phyloP scores from a whole-genome alignment of 148 eudicot genomes.

The Beta vulgaris region DNA sequence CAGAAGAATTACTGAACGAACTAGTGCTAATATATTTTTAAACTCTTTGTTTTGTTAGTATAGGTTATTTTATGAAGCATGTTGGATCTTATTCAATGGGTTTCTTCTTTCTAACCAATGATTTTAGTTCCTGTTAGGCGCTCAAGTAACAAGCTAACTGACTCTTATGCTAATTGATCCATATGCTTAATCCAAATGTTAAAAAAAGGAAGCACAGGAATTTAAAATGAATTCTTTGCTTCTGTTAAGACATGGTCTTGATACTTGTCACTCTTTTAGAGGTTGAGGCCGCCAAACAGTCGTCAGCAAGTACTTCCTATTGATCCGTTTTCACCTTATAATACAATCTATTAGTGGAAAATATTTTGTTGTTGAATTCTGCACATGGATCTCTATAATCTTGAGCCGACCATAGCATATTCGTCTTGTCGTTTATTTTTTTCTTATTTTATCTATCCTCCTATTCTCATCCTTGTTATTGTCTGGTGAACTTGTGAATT shows the following conservation, averaged over 20 bases:
- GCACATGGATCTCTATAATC: conserved; percentile 44
- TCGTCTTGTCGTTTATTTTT: conserved; percentile 15
- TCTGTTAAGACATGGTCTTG: conserved; percentile 20
- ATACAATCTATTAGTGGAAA: conserved; percentile 19
- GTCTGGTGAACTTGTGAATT: conserved; percentile 16
- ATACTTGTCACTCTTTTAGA: conserved; percentile 20
- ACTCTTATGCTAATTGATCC: not conserved
- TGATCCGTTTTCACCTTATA: conserved; percentile 30
- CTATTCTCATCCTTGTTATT: conserved; percentile 15
- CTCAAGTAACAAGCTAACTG: not conserved
- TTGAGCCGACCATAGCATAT: conserved; percentile 38
- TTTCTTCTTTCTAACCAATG: conserved; percentile 6
- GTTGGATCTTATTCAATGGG: conserved; percentile 16
- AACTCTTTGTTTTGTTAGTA: conserved; percentile 4
- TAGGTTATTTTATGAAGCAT: conserved; percentile 1
- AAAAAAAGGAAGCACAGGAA: not conserved
- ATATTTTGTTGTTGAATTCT: conserved; percentile 29
- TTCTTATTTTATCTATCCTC: not conserved
- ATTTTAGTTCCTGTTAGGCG: not conserved
- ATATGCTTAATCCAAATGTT: conserved; percentile 11
- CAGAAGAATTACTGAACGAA: not conserved
- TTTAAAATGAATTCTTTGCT: conserved; percentile 11
- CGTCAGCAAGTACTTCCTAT: conserved; percentile 14
- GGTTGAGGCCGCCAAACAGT: conserved; percentile 21
- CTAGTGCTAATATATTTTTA: not conserved